Evolutionary conservation across 1,284 basidiomycete species (phyloP).

Genomic region (Trametes polyzona): DNA sequence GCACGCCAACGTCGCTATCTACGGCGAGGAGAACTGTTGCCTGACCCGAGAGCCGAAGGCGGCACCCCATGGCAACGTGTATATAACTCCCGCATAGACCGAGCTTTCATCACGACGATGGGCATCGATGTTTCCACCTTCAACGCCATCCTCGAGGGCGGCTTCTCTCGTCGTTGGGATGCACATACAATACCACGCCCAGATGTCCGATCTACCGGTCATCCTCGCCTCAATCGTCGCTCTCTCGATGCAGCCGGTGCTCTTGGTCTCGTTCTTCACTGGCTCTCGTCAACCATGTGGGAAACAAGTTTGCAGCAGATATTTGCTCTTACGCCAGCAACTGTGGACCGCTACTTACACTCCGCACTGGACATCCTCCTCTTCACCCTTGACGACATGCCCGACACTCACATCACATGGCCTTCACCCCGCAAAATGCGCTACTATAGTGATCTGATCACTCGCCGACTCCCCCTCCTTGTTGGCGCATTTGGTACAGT

Average conservation of each 20-base stretch:
- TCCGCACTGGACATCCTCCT: constrained; percentile 41
- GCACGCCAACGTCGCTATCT: constrained; percentile 37
- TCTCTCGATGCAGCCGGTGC: constrained; percentile 52
- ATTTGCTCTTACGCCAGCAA: constrained; percentile 37
- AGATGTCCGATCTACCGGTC: constrained; percentile 35
- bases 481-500: constrained; percentile 43
- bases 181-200: constrained; percentile 37
- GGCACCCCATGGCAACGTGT: constrained; percentile 44
- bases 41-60: constrained; percentile 38
- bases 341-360: constrained; percentile 38
- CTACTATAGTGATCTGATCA: not conserved
- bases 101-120: constrained; percentile 53
- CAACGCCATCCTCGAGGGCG: constrained; percentile 37
- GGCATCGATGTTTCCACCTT: constrained; percentile 47
- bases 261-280: constrained; percentile 50
- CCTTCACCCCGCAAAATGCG: constrained; percentile 35
- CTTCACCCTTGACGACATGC: constrained; percentile 35
- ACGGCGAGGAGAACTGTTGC: constrained; percentile 36
- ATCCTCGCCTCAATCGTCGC: constrained; percentile 34
- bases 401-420: constrained; percentile 42
- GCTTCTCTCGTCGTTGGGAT: constrained; percentile 43
- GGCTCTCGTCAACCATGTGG: constrained; percentile 44
- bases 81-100: constrained; percentile 36
- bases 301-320: constrained; percentile 44
- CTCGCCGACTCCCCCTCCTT: constrained; percentile 40